A percentile compares a stretch with the other conserved stretches of the same genome.
Evolutionary conservation across 2,329 filamentous ascomycete genomes (phyloP).

Genomic region (Graphiopsis chlorocephala): DNA sequence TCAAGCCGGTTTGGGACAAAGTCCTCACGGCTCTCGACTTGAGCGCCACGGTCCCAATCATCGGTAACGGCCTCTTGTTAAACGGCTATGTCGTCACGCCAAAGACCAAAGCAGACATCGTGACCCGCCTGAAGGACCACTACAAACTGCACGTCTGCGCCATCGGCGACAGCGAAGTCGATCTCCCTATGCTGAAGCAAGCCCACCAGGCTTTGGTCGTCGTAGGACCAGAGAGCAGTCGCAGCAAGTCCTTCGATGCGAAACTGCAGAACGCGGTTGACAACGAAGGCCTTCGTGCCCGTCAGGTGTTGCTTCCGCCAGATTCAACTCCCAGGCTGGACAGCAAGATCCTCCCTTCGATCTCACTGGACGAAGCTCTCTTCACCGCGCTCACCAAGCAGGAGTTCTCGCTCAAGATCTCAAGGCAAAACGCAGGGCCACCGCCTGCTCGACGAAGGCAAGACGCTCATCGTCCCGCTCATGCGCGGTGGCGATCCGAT

Average conservation of each 20-base stretch:
- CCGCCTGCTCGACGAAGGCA: slow-evolving; percentile 46
- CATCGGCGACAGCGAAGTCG: slow-evolving; percentile 60
- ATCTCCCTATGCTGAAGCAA: slow-evolving; percentile 55
- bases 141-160: slow-evolving; percentile 48
- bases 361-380: not conserved
- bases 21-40: slow-evolving; percentile 48
- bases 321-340: slow-evolving; percentile 44
- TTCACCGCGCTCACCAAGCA: not conserved
- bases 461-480: slow-evolving; percentile 56
- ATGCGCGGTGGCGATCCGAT: slow-evolving; percentile 64
- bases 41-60: slow-evolving; percentile 44
- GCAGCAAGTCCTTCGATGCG: slow-evolving; percentile 55
- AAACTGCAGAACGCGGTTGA: slow-evolving; percentile 45
- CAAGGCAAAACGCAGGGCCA: slow-evolving; percentile 44
- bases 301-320: slow-evolving; percentile 49
- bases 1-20: slow-evolving; percentile 54
- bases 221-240: slow-evolving; percentile 45
- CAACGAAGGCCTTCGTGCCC: slow-evolving; percentile 38
- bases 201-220: slow-evolving; percentile 58
- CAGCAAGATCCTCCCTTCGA: not conserved
- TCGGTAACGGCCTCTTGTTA: slow-evolving; percentile 51
- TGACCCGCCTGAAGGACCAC: slow-evolving; percentile 39
- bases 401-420: not conserved
- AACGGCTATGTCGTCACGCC: slow-evolving; percentile 53
- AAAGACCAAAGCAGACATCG: slow-evolving; percentile 49